Evolutionary conservation across 371 early-diverging fungal genomes (phyloP).

Genomic region (Dichotomocladium elegans): DNA sequence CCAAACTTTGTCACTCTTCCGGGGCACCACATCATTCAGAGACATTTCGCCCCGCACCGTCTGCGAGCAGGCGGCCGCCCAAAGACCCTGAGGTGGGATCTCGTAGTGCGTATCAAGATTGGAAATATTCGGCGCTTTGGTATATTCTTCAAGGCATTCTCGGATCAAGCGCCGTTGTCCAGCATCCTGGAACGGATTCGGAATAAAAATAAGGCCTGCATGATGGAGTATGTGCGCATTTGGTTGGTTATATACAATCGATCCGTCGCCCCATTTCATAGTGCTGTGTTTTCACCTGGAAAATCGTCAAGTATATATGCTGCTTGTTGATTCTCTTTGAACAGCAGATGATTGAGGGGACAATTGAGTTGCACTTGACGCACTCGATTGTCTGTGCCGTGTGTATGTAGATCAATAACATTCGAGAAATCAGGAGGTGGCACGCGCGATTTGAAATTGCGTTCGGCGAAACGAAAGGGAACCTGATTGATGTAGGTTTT

Average conservation of each 20-base stretch:
- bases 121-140: constrained; percentile 71
- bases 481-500: constrained; percentile 56
- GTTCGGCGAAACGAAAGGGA: constrained; percentile 76
- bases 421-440: constrained; percentile 52
- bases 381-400: constrained; percentile 22
- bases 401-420: constrained; percentile 53
- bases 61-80: constrained; percentile 54
- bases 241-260: neutral
- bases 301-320: constrained; percentile 1
- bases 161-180: constrained; percentile 65
- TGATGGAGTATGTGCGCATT: neutral
- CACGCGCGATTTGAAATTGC: constrained; percentile 60
- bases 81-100: constrained; percentile 65
- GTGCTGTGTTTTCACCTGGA: too few relatives aligned
- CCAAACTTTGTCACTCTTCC: constrained; percentile 13
- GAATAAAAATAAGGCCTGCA: constrained; percentile 66
- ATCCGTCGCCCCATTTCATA: neutral
- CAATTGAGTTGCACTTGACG: constrained; percentile 18
- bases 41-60: constrained; percentile 26
- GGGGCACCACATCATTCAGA: constrained; percentile 14
- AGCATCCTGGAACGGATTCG: constrained; percentile 62
- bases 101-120: constrained; percentile 83
- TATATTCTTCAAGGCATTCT: constrained; percentile 62
- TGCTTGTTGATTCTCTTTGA: neutral
- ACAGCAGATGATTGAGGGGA: neutral